Evolutionary conservation across 805 yeast genomes (phyloP).

Genomic region (Teunomyces cretensis): DNA sequence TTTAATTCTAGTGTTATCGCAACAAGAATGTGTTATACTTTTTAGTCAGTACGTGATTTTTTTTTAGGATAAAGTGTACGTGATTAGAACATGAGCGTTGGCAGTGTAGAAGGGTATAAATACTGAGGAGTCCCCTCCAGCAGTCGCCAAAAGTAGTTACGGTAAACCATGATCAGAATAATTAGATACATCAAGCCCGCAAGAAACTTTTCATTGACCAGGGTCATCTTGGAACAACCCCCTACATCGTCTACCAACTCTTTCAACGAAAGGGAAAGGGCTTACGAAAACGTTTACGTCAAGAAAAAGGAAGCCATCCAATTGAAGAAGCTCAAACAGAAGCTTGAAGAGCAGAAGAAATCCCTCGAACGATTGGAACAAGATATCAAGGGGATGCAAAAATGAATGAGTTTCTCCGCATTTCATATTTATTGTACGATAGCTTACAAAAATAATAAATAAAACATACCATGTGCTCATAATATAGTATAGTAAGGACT

Average conservation of each 20-base stretch:
- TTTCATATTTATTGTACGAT: constrained; percentile 1
- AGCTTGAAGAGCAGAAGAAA: constrained; percentile 71
- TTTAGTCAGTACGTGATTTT: no score
- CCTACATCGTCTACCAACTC: constrained; percentile 23
- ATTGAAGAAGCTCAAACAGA: constrained; percentile 69
- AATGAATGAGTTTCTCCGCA: background rate
- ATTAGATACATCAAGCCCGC: constrained; percentile 9
- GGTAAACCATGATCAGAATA: background rate
- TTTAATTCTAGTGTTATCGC: background rate
- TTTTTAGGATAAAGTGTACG: no score
- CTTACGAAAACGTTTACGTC: constrained; percentile 81
- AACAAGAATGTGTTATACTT: no score
- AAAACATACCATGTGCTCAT: background rate
- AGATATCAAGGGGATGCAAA: constrained; percentile 38
- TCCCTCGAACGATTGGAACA: constrained; percentile 47
- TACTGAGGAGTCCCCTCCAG: background rate
- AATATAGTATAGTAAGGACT: background rate
- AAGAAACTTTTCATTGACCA: constrained; percentile 30
- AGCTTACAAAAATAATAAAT: background rate
- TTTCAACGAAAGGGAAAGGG: constrained; percentile 80
- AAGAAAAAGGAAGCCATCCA: constrained; percentile 88
- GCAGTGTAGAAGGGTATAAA: background rate
- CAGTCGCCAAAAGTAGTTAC: no score
- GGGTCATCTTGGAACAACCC: constrained; percentile 16
- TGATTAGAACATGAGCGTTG: background rate